Base-by-base conservation (phyloP, 2,329 filamentous ascomycete species). In the Dactylonectria estremocensis region DNA sequence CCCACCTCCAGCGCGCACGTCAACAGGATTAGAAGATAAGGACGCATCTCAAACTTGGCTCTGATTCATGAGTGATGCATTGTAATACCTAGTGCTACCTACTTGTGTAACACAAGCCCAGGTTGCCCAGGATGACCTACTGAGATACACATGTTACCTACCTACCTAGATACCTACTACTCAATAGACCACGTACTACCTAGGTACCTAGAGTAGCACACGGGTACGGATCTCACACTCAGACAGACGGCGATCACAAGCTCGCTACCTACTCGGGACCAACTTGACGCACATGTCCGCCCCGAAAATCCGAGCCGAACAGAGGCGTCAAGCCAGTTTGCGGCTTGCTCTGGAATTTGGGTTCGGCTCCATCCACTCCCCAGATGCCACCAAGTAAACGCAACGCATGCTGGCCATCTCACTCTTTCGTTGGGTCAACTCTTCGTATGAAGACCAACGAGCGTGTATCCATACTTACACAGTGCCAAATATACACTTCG, bases 11-110 rank as follows among this genome's bases (percentile, higher is more conserved):
- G 24, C 24, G 31, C 31, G 24, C 24, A 28, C 24, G 24, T 40
- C 33, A 33, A 49, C 31, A n/a, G 9, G 45, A 35, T 31, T 35
- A n/a, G 49, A 33, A 53, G 49, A 53, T 53, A 53, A 53, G 49
- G 40, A 43, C 8, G n/a, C 5, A 28, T 7, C 24, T 28, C 14
- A 43, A 43, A n/a, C 40, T 43, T 14, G 16, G 40, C 40, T 43
- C 14, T 5, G 40, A 43, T 43, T 8, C 40, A 43, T 10, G 5
- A 37, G 35, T 14, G 35, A 37, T 37, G 35, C 35, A 37, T 4
- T 37, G 35, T 10, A 11, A 37, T 28, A 7, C 7, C 24, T 28
- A 4, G 7, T 28, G 7, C 24, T 28, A 28, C 24, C 24, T 28
- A 28, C 24, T 28, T 28, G 24, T 28, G 4, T 7, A 28, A 28